Base-by-base conservation (phyloP, 1,284 basidiomycete genomes). In the Entoloma clypeatum region DNA sequence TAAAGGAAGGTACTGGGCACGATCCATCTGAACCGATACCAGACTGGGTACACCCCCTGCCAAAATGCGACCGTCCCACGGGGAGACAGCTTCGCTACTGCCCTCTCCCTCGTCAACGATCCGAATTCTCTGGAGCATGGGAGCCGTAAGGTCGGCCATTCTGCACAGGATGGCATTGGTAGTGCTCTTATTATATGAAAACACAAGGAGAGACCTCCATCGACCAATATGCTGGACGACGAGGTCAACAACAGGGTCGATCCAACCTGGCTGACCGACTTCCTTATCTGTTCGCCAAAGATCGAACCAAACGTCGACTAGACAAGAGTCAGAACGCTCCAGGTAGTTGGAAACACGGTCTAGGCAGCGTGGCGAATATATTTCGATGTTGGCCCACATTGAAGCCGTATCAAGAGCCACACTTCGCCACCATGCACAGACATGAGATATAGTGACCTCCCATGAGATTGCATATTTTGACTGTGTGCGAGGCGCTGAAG, bases 151-250 rank as follows among this genome's bases (percentile, higher is more conserved):
- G 26, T 44, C 31, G 10, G 41, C 39, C 45, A 48, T 50, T 14
- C 36, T 39, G 14, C 35, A 47, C 8, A 48, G 46, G 44, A 49
- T 51, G 17, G 27, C 36, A 26, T 45, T 49, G 36, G 43, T 44
- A 31, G 56, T 61, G 18, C 26, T 45, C 26, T 52, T 53, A 22
- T 45, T 36, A 22, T 43, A 52, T 7, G 59, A 50, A 33, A 62
- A 47, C 18, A 63, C 45, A 31, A 56, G 51, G 13, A 64, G 41
- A 7, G 42, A 45, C 21, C 50, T 54, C 52, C 61, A 55, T 10
- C 60, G 60, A 27, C 49, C 41, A 10, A 58, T 45, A 21, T 58
- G 52, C 19, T 43, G 29, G 7, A 45, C 39, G 16, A 61, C 31
- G 3, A 50, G 18, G 14, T 52, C 39, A 10, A 55, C 37, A 13